Evolutionary conservation across 2,329 filamentous ascomycete species (phyloP), one percentile per base, ranked within the genome.

Genomic region (Emericellopsis cladophorae): DNA sequence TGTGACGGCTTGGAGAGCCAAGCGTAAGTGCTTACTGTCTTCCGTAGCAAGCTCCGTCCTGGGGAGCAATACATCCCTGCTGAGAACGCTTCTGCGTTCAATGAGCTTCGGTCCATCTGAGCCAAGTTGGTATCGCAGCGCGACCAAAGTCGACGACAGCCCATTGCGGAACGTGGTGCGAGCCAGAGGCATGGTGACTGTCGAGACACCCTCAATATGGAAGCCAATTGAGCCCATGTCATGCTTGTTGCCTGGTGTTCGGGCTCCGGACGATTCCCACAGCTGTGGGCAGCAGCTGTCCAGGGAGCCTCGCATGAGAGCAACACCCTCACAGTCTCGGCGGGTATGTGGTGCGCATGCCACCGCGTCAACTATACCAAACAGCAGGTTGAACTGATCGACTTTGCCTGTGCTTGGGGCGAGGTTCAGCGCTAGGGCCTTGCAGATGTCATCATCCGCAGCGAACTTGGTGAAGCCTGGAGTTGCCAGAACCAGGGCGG

Each of bases 141-240:
- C 60, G 23, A 72, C 53, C 7, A 85, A 58, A 2, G 77, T 83
- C 2, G 79, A 79, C 1, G 64, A 64, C 22, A 64, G 67, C 36
- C 78, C 81, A 45, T 80, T 90, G 32, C 79, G 74, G 53, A 92
- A 92, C 7, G 87, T 63, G 0, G 86, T 93, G 51, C 87, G 85
- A 33, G 85, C 80, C 22, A 92, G 62, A 2, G 84, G 84, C 2
- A 89, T 44, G 6, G 68, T 75, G 41, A 72, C 56, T 7, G 29
- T 23, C 4, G 58, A 54, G 10, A 54, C 51, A 35, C 45, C 50
- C 7, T 60, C 61, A 14, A 67, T 51, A 15, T 57, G 45, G 38
- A 72, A 62, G 0, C 60, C 63, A 7, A 75, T 49, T 14, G 61
- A 62, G 8, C 67, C 56, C 3, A 62, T 57, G 12, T 51, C 51